These are phyloP conservation scores for Pyrrhoderma noxium DNA, from an alignment of 1,284 basidiomycete genomes.

Conservation along the genomic window DNA sequence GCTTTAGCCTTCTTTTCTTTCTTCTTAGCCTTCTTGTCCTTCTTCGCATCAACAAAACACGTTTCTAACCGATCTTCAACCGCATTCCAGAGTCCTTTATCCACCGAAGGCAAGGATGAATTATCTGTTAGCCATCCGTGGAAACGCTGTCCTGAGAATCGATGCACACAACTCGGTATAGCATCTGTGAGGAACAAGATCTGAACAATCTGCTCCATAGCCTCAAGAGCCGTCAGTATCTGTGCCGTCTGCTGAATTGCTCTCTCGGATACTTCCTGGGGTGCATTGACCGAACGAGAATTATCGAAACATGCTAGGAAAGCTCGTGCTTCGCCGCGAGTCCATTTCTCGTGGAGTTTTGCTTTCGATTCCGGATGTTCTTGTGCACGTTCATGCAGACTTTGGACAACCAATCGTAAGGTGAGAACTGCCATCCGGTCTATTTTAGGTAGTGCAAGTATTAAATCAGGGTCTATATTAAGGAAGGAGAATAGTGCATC, in stretches of 20 bases:
- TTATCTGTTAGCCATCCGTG: slow-evolving; percentile 42
- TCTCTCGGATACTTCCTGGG: slow-evolving; percentile 36
- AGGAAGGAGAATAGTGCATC: slow-evolving; percentile 50
- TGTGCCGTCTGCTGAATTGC: slow-evolving; percentile 71
- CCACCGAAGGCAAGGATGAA: slow-evolving; percentile 18
- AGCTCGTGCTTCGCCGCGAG: slow-evolving; percentile 53
- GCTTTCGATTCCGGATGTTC: slow-evolving; percentile 42
- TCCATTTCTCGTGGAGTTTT: slow-evolving; percentile 63
- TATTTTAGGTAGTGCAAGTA: slow-evolving; percentile 40
- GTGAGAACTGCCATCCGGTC: slow-evolving; percentile 44
- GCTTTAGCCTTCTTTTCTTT: slow-evolving; percentile 4
- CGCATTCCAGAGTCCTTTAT: slow-evolving; percentile 39
- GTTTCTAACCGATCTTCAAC: slow-evolving; percentile 42
- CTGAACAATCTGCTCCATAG: slow-evolving; percentile 51
- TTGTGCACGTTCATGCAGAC: slow-evolving; percentile 41
- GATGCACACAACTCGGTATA: slow-evolving; percentile 38
- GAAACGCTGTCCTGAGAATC: slow-evolving; percentile 52
- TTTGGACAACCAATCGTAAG: slow-evolving; percentile 52
- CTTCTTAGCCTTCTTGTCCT: slow-evolving; percentile 25
- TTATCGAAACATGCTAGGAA: slow-evolving; percentile 44
- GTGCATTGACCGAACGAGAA: slow-evolving; percentile 17
- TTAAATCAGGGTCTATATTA: slow-evolving; percentile 42
- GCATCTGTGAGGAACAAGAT: slow-evolving; percentile 45
- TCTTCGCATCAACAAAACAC: slow-evolving; percentile 36
- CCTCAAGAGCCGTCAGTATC: slow-evolving; percentile 49